Evolutionary conservation across 352 stramenopile species (phyloP), one percentile per base, ranked within the genome.

Genomic region (Thraustotheca clavata): DNA sequence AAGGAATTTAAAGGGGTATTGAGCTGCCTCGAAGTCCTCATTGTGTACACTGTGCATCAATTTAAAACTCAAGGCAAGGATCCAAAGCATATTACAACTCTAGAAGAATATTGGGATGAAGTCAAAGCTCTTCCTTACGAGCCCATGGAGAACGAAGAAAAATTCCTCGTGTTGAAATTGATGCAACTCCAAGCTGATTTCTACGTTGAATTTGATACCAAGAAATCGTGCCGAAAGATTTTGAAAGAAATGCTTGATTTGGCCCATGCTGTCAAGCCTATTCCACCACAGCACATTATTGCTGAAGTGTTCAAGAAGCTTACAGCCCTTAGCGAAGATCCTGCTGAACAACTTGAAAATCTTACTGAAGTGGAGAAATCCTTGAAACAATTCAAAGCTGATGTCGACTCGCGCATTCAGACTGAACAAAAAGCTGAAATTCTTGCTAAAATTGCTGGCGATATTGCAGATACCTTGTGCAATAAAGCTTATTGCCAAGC

Each of bases 311-410:
- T 54, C 38, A 65, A 86, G 67, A 87, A 87, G 46, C 76, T 77
- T 3, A 87, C 69, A 52, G 83, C 72, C 43, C 83, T 78, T 29
- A 86, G 59, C 26, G 73, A 81, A 36, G 78, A 75, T 48, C 70
- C 38, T 2, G 24, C 38, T 32, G 57, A 65, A 31, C 57, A 65
- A 29, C 41, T 55, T 3, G 57, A 29, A 4, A 34, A 65, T 46
- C 27, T 65, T n/a, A 16, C 35, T 16, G 38, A 27, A 1, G 57
- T 65, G 29, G 57, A 65, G 29, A n/a, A 18, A 11, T 65, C 57
- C 6, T 33, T 65, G 36, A 40, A 46, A 20, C 57, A 65, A 27
- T 65, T 65, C 26, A 16, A 65, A 27, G 16, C 29, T 16, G 57
- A 65, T 32, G 57, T 65, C 27, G 57, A 65, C 18, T n/a, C 57